These are phyloP conservation scores for Trametes sp. DNA, from an alignment of 1,284 basidiomycete species.

Conservation along the genomic window DNA sequence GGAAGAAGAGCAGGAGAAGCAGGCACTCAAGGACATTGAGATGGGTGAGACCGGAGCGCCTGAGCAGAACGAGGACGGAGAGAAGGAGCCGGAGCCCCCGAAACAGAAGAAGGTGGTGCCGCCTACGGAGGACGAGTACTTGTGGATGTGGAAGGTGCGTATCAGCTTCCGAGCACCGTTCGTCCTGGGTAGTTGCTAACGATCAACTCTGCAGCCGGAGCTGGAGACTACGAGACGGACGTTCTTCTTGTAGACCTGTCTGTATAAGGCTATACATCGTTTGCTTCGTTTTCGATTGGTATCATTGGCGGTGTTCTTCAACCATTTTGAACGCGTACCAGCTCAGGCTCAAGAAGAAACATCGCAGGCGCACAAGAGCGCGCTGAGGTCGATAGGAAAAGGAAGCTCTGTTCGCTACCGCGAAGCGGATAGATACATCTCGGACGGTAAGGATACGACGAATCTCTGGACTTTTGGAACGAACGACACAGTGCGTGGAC, in stretches of 20 bases:
- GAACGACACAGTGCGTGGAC: not conserved
- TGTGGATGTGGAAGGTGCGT: constrained; percentile 85
- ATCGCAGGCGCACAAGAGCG: not conserved
- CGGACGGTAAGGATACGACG: not conserved
- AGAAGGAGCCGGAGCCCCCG: constrained; percentile 2
- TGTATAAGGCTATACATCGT: not conserved
- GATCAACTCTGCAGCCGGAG: constrained; percentile 73
- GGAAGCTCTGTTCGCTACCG: constrained; percentile 1
- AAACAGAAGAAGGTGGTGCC: constrained; percentile 47
- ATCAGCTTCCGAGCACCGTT: no score
- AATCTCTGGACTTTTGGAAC: constrained; percentile 4
- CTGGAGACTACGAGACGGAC: constrained; percentile 78
- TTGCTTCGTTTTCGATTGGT: not conserved
- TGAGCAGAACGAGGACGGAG: constrained; percentile 32
- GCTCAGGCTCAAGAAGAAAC: no score
- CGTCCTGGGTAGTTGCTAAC: no score
- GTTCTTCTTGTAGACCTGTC: constrained; percentile 69
- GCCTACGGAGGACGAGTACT: constrained; percentile 72
- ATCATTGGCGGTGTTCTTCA: no score
- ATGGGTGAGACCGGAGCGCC: constrained; percentile 53
- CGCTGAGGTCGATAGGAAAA: not conserved
- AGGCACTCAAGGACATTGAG: constrained; percentile 16
- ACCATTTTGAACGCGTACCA: no score
- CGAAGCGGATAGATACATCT: not conserved
- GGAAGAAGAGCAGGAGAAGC: constrained; percentile 43